phyloP scores from a whole-genome alignment of 2,329 filamentous ascomycete species.

The Amphichorda felina region DNA sequence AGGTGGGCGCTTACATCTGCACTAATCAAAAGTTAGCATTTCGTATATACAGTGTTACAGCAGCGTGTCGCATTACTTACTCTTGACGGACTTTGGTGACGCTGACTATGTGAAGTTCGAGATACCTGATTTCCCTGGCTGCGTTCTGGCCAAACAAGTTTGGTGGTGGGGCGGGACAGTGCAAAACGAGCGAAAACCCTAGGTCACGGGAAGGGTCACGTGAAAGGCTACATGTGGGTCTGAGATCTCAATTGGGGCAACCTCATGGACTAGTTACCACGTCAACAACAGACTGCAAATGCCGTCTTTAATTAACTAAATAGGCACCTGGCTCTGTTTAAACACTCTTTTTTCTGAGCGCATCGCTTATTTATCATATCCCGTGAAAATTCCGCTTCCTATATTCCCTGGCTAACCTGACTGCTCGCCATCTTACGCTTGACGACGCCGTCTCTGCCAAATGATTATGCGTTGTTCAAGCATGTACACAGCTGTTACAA shows the following conservation, averaged over 20 bases:
- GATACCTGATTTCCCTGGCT: slow-evolving; percentile 10
- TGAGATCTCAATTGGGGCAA: too few species aligned
- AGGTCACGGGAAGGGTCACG: slow-evolving; percentile 11
- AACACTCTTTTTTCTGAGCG: too few species aligned
- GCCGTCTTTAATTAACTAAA: too few species aligned
- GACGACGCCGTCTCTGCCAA: slow-evolving; percentile 16
- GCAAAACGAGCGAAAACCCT: slow-evolving; percentile 20
- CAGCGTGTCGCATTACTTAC: slow-evolving; percentile 30
- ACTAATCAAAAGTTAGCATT: slow-evolving; percentile 48
- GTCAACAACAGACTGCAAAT: too few species aligned
- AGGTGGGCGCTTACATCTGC: slow-evolving; percentile 65
- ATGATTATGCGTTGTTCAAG: slow-evolving; percentile 20
- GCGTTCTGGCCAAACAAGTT: slow-evolving; percentile 19
- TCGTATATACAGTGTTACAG: background rate
- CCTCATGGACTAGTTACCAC: background rate
- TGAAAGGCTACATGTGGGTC: background rate
- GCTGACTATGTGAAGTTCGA: slow-evolving; percentile 28
- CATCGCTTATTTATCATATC: too few species aligned
- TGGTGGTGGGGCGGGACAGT: slow-evolving; percentile 27
- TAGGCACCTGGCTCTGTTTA: too few species aligned
- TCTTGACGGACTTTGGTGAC: slow-evolving; percentile 44
- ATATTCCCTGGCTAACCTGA: too few species aligned
- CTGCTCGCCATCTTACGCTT: background rate
- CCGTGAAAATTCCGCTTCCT: too few species aligned
- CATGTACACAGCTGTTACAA: slow-evolving; percentile 24